Evolutionary conservation across 257 asterid species (phyloP), one percentile per base, ranked within the genome.

Genomic region (Ballota nigra): DNA sequence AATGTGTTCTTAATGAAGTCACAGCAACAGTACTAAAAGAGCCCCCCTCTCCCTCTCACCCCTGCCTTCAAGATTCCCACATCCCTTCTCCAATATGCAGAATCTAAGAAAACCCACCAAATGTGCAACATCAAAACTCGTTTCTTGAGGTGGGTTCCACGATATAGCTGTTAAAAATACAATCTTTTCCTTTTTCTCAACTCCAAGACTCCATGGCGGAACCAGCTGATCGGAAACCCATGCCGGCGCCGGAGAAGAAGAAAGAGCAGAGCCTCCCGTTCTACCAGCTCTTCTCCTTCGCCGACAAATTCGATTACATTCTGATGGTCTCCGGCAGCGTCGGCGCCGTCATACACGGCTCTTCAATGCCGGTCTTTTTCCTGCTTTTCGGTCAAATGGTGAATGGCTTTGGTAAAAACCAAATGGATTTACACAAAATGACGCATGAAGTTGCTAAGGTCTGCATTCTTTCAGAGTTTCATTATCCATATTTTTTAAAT

Each of bases 361-460:
- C 96, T 26, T 82, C 98, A 20, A 93, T 93, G 97, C 98, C 98
- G n/a, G 93, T 93, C 72, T 93, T 93, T 89, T 93, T 93, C 75
- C 77, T 93, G 58, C 84, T 93, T 45, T 93, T 93, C 67, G 98
- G 98, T 15, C 81, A 88, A 66, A 90, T 93, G 97, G 91, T 93
- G 15, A 93, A 93, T 70, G 98, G 97, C 6, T 93, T 93, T 20
- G 98, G 96, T 5, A 83, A 93, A 69, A 93, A 91, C 77, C 98
- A 93, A 68, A 81, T 86, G 81, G 96, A 93, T 82, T 89, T 93
- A 75, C 82, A 82, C 66, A 77, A 72, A 72, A 85, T 88, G 92
- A 85, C 89, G 0, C 79, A 80, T 19, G 91, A 88, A 83, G 96
- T 88, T 36, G 71, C 92, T 36, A 88, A 83, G 96, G 96, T 88